Evolutionary conservation across 345 rosid species (phyloP).

Genomic region (Syzygium grande): DNA sequence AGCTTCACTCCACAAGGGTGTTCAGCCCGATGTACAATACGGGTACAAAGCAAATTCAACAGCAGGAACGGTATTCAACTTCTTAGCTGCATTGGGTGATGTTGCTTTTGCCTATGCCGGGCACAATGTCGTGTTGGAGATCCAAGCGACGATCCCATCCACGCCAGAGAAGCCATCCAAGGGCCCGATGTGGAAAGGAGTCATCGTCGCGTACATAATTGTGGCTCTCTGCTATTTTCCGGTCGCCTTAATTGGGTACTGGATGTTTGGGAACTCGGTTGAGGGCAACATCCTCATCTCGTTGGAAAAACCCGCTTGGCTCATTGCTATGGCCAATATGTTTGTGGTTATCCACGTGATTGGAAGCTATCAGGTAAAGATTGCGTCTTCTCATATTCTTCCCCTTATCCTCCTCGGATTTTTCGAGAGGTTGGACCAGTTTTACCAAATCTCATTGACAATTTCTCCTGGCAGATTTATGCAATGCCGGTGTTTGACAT

Average conservation of each 20-base stretch:
- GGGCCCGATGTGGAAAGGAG: conserved; percentile 72
- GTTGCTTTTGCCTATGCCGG: conserved; percentile 81
- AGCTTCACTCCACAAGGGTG: conserved; percentile 48
- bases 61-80: conserved; percentile 42
- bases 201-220: conserved; percentile 52
- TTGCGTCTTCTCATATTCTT: not conserved
- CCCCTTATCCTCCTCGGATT: not conserved
- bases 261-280: conserved; percentile 48
- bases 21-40: conserved; percentile 39
- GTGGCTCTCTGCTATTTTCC: conserved; percentile 81
- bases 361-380: conserved; percentile 67
- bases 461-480: conserved; percentile 8
- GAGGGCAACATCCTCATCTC: conserved; percentile 48
- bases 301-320: conserved; percentile 58
- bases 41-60: conserved; percentile 28
- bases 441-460: not conserved
- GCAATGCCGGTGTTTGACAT: conserved; percentile 37
- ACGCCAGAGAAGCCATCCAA: conserved; percentile 73
- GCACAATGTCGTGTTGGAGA: conserved; percentile 70
- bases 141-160: conserved; percentile 81
- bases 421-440: not conserved
- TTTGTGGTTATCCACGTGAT: conserved; percentile 77
- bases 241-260: conserved; percentile 57
- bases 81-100: conserved; percentile 54
- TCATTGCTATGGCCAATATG: conserved; percentile 56